Evolutionary conservation across 306 rosid genomes (phyloP), one percentile per base, ranked within the genome.

Genomic region (Parietaria judaica): DNA sequence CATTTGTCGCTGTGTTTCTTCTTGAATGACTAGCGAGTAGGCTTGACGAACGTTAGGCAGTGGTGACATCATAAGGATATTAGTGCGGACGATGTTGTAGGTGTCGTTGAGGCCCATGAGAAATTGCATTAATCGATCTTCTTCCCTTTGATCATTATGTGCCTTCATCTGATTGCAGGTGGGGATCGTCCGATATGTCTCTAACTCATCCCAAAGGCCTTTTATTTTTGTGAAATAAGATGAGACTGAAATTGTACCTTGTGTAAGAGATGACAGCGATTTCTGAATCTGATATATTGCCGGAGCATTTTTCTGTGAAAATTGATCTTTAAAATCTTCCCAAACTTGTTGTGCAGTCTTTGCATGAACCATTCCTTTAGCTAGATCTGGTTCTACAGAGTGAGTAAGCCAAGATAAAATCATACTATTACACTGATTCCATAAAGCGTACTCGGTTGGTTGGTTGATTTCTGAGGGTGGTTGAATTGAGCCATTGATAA

Each of bases 31-130:
- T 0, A 63, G n/a, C 0, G 58, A 70, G 7, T 70, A 70, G 8
- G 74, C 52, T 15, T 65, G 66, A 39, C 61, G 58, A 0, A 68
- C 65, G 51, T 64, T 77, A 1, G 71, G 74, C 11, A 72, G 7
- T 9, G 70, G 58, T 6, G 47, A 4, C 68, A 74, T 74, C 72
- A 79, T 74, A 15, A 71, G 74, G 5, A 78, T 71, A n/a, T 64
- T 70, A 43, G 7, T n/a, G 41, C 62, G 51, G 6, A 64, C 57
- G 2, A 5, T 23, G 23, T 43, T 54, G 47, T 79, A 64, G 0
- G 61, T 59, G 31, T 67, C 66, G 4, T 66, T 74, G 3, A 79
- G 63, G 0, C 83, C 74, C 66, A 74, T 74, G 56, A 72, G 59
- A 63, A 79, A 78, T 14, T 73, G 61, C 65, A 70, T 70, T 74